Conservation (phyloP, 352 stramenopile genomes). For the Pythium plurisporium region DNA sequence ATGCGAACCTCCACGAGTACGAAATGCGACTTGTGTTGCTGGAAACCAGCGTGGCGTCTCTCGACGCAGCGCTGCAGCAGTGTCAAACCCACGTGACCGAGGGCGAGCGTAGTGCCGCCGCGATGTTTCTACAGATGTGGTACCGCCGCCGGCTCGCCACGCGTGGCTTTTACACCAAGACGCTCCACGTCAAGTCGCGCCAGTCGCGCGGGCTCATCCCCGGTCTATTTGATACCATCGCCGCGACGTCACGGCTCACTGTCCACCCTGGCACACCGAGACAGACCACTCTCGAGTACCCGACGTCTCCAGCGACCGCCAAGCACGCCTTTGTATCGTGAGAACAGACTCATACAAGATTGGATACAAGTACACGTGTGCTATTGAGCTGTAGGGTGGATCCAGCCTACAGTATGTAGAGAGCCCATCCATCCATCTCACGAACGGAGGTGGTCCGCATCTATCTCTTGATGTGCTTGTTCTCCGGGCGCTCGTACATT, state of each 20-base stretch:
- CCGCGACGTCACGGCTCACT: constrained; percentile 38
- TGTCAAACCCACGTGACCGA: constrained; percentile 27
- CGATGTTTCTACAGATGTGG: constrained; percentile 45
- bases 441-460: no score
- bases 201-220: constrained; percentile 49
- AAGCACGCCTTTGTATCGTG: constrained; percentile 16
- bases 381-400: no score
- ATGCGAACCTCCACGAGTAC: constrained; percentile 32
- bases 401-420: neutral
- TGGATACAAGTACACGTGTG: constrained; percentile 10
- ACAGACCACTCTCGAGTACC: constrained; percentile 43
- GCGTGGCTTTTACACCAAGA: constrained; percentile 56
- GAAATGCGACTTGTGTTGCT: constrained; percentile 38
- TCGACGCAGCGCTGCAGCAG: constrained; percentile 27
- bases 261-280: constrained; percentile 16
- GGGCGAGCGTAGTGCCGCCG: constrained; percentile 31
- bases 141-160: constrained; percentile 32
- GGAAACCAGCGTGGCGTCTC: constrained; percentile 20
- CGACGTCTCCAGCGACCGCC: constrained; percentile 11
- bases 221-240: constrained; percentile 62
- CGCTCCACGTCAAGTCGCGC: constrained; percentile 28
- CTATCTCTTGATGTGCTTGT: constrained; percentile 56
- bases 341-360: neutral
- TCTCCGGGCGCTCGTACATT: constrained; percentile 50
- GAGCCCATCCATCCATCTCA: no score